phyloP scores from a whole-genome alignment of 805 yeast species.

The Saccharomycopsis javanensis region DNA sequence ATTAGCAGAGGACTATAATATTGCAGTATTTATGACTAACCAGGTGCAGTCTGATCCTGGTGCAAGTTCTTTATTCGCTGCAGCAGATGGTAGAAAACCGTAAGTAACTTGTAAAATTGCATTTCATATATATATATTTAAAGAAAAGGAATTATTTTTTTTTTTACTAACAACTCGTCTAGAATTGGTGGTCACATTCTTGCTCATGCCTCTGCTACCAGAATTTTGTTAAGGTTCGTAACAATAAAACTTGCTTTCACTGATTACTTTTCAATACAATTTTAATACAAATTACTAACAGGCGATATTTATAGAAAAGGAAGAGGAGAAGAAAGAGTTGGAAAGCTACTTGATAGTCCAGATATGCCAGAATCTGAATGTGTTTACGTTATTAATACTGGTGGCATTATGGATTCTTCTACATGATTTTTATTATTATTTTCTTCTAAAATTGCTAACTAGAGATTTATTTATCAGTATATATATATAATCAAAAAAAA shows the following conservation, averaged over 20 bases:
- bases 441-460: not conserved
- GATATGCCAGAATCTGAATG: constrained; percentile 77
- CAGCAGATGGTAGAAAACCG: constrained; percentile 78
- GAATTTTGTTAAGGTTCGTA: constrained; percentile 42
- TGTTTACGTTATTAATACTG: constrained; percentile 60
- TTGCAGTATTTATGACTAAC: constrained; percentile 66
- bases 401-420: constrained; percentile 49
- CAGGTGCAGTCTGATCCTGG: constrained; percentile 83
- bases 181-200: constrained; percentile 71
- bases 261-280: not conserved
- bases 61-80: constrained; percentile 66
- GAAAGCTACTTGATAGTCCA: constrained; percentile 71
- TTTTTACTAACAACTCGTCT: not conserved
- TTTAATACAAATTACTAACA: not conserved
- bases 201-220: constrained; percentile 74
- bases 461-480: not conserved
- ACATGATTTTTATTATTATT: constrained; percentile 19
- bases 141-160: too few relatives aligned
- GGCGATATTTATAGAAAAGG: constrained; percentile 41
- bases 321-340: constrained; percentile 71
- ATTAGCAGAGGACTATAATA: constrained; percentile 67
- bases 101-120: constrained; percentile 20
- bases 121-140: not conserved
- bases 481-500: not conserved
- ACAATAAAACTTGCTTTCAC: too few relatives aligned